A percentile compares a stretch with the other conserved stretches of the same genome.
phyloP scores from a whole-genome alignment of 2,329 filamentous ascomycete genomes.

The Talaromyces verruculosus region DNA sequence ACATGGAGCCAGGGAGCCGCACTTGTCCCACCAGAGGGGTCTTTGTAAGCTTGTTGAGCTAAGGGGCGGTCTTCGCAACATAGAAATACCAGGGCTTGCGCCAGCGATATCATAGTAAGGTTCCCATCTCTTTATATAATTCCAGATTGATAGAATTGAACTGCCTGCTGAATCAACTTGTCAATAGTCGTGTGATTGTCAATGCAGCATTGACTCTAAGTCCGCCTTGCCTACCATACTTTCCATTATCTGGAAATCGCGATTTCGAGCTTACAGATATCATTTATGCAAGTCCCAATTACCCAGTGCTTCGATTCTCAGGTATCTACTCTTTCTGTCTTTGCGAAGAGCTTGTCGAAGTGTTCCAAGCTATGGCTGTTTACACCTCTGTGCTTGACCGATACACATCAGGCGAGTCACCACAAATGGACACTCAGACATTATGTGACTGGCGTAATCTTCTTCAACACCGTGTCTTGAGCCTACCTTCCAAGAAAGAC shows the following conservation, averaged over 20 bases:
- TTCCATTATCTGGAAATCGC: background rate
- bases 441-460: constrained; percentile 42
- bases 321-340: background rate
- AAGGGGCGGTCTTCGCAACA: constrained; percentile 24
- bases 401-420: constrained; percentile 24
- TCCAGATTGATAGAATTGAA: background rate
- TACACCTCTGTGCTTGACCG: constrained; percentile 34
- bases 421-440: constrained; percentile 27
- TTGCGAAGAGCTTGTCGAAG: background rate
- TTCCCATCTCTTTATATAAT: background rate
- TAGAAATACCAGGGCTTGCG: constrained; percentile 38
- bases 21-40: background rate
- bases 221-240: background rate
- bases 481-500: constrained; percentile 30
- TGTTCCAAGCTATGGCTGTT: constrained; percentile 24
- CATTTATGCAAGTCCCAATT: background rate
- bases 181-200: constrained; percentile 23
- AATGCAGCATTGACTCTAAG: constrained; percentile 16
- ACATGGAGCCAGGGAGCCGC: background rate
- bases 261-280: background rate
- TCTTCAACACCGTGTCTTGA: constrained; percentile 39
- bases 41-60: background rate
- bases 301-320: background rate
- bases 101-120: constrained; percentile 39
- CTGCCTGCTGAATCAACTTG: background rate